Evolutionary conservation across 495 filamentous ascomycete species (phyloP), one percentile per base, ranked within the genome.

Genomic region (Trichoderma gamsii): DNA sequence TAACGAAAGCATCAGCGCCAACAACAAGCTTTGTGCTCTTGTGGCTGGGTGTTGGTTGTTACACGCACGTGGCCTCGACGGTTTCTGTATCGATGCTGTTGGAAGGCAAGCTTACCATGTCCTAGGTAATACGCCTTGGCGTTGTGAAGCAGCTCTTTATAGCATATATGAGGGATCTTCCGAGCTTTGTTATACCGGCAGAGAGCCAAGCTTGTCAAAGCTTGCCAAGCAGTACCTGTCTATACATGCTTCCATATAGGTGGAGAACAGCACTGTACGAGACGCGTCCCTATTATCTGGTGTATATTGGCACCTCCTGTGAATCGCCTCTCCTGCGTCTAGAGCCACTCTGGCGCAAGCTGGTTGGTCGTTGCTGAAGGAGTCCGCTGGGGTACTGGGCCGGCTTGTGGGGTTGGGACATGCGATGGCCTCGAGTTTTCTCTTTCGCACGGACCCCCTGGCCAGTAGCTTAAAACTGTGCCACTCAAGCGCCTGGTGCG

Each of bases 371-470:
- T n/a, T n/a, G 18, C 25, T 27, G 27, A 32, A 61, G 56, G 23
- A 61, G 32, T 61, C 16, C 27, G 27, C 56, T 32, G 56, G 56
- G 56, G 56, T 61, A 61, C 27, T 13, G 56, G 56, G 56, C 13
- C 27, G 27, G 56, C 56, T 13, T 27, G 56, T 61, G 56, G 56
- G 56, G 56, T 61, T 29, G 29, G 35, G 35, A 38, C 8, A 38
- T 56, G 51, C 18, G 21, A 56, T 61, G 23, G 23, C 23, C 25
- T 61, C 9, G 2, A 61, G 23, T 16, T 11, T 25, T 21, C 21
- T 13, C 27, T 61, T 16, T 27, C 56, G 56, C 56, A 61, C 23
- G 27, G 56, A 25, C 56, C 56, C 18, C 16, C 16, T 56, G 9
- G 11, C 4, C 1, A 32, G 56, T 25, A 27, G 25, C 23, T 32